These are phyloP conservation scores for Diaporthe sp. DNA, from an alignment of 2,329 filamentous ascomycete genomes.

Conservation along the genomic window DNA sequence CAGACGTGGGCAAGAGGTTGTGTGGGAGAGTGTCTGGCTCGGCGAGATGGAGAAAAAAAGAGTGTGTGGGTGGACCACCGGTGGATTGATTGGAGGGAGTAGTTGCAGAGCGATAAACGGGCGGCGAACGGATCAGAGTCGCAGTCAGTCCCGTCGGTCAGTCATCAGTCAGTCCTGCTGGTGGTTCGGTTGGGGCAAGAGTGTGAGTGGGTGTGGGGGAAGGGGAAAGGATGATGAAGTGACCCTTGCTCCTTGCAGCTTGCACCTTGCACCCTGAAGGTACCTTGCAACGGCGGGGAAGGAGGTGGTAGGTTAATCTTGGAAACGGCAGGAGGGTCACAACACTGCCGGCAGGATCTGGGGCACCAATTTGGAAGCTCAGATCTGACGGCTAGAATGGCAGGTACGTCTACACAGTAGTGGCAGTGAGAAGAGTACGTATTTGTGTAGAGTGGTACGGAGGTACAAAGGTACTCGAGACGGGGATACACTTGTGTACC, in stretches of 20 bases:
- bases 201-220: conserved; percentile 6
- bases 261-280: not conserved
- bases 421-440: not conserved
- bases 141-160: not conserved
- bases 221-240: not conserved
- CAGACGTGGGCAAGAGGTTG: not conserved
- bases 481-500: not conserved
- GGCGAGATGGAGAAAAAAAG: conserved; percentile 1
- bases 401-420: not conserved
- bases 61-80: not conserved
- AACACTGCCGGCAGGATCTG: conserved; percentile 31
- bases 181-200: not conserved
- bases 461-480: not conserved
- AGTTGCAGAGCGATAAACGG: not conserved
- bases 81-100: not conserved
- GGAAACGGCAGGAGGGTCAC: conserved; percentile 3
- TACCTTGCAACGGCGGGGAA: conserved; percentile 22
- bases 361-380: conserved; percentile 23
- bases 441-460: not conserved
- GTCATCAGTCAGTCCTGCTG: not conserved
- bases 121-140: not conserved
- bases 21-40: not conserved
- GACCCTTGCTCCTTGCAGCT: not conserved
- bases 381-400: conserved; percentile 25
- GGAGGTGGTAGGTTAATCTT: not conserved